Conservation (phyloP, 2,329 filamentous ascomycete species). For the Nectriaceae sp. region DNA sequence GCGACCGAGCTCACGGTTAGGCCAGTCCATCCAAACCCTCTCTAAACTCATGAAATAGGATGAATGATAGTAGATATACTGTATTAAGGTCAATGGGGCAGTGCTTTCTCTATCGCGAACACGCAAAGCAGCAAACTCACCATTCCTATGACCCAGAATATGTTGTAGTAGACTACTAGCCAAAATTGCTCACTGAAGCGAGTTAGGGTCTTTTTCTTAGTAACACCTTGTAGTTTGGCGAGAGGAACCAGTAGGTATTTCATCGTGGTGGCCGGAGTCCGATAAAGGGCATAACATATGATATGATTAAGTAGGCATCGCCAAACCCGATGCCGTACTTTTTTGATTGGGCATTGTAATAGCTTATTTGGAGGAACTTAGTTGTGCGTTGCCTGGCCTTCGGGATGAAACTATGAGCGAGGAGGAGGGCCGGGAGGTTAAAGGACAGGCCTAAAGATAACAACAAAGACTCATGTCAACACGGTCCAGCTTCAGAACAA, state of each 20-base stretch:
- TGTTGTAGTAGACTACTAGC: constrained; percentile 79
- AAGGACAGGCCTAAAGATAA: constrained; percentile 67
- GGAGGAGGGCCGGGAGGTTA: constrained; percentile 81
- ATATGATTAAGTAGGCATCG: constrained; percentile 76
- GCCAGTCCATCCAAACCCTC: constrained; percentile 84
- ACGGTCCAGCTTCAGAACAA: too few species aligned
- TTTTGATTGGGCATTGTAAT: constrained; percentile 70
- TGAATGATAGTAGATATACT: constrained; percentile 82
- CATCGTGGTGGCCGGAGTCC: constrained; percentile 83
- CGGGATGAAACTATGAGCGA: constrained; percentile 81
- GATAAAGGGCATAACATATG: constrained; percentile 83
- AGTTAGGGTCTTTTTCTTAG: constrained; percentile 72
- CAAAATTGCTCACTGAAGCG: constrained; percentile 95
- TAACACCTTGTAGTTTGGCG: constrained; percentile 71
- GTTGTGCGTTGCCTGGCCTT: constrained; percentile 75
- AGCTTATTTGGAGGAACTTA: constrained; percentile 86
- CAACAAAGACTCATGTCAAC: too few species aligned
- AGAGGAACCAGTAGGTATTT: constrained; percentile 84
- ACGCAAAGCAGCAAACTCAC: constrained; percentile 51
- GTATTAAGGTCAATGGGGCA: constrained; percentile 7
- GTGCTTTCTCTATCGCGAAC: not conserved
- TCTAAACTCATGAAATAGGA: constrained; percentile 75
- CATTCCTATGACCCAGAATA: constrained; percentile 83
- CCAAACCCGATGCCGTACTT: constrained; percentile 77
- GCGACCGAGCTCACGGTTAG: constrained; percentile 72